Base-by-base conservation (phyloP, 1,139 yeast species). In the Hemisphaericaspora lyxosophila region DNA sequence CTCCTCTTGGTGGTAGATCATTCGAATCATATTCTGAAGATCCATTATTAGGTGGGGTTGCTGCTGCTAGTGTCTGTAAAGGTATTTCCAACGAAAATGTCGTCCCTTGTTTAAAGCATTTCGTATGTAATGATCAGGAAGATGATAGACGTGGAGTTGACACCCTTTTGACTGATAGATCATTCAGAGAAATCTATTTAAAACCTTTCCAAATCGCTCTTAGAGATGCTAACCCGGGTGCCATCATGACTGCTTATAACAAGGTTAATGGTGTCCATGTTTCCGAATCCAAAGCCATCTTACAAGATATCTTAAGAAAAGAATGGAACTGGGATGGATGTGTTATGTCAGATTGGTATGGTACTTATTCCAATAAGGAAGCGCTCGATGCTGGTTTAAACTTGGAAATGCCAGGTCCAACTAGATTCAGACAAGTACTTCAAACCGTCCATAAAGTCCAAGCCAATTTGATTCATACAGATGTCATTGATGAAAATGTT, bases 11-110 rank as follows among this genome's bases (percentile, higher is more conserved):
- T 17, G 85, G 85, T n/a, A 61, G 85, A 42, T 77, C 78, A 1
- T 80, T 79, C 50, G 86, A 80, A 55, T 70, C 80, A 26, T 80
- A 75, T 56, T 64, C 79, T 22, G 85, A 80, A 57, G 85, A 80
- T 51, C 85, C 85, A 4, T 63, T 68, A 25, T 60, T 80, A 31
- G 66, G 80, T 11, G 85, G 85, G 31, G 55, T 64, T 31, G 64
- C 72, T 13, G 73, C 85, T 25, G 64, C 76, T 18, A 57, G 67
- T 13, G 61, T 77, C 31, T 63, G 79, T 44, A 61, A 65, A 31
- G 86, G 85, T 38, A 73, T 80, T 40, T 85, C 80, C 55, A 55
- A 62, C 30, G 60, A 67, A 37, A 69, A 75, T 31, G 65, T 80
- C 40, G 73, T 71, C 36, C 82, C 85, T 6, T 72, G 82, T 33